Base-by-base conservation (phyloP, 2,329 filamentous ascomycete species). In the Elsinoe arachidis region DNA sequence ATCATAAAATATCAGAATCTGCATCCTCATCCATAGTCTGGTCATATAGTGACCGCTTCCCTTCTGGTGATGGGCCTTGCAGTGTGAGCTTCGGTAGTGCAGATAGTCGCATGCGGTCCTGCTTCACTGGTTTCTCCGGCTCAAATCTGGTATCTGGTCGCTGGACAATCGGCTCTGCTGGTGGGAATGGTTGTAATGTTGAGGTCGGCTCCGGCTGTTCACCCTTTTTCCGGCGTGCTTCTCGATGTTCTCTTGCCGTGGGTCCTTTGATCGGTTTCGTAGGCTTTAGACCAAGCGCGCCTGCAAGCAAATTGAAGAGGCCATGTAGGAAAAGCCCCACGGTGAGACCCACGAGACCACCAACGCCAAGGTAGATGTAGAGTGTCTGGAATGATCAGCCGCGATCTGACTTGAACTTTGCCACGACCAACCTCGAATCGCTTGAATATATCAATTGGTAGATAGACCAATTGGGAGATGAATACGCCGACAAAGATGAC, bases 1-100 rank as follows among this genome's bases (percentile, higher is more conserved):
- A 38, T 39, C 19, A 53, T 11, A 38, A 17, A 15, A 37, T n/a
- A 53, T 76, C 75, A 1, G 74, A 76, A 67, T 87, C 85, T 54
- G 86, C 84, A 67, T 89, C 86, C 69, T 88, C 86, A 58, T 86
- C 78, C 61, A 90, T 89, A 0, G 83, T 86, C 66, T 86, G 82
- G 26, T 79, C 77, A 43, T 86, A 70, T 15, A 88, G 67, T 1
- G 79, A 79, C 49, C 74, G 70, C 54, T 73, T 71, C 56, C 75
- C 70, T 64, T 65, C 61, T 62, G 67, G 56, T 59, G 60, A 56
- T 12, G 63, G 62, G 23, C 70, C 68, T 5, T 66, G 66, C 30
- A 65, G 21, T 33, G 39, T 56, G 10, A 56, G 41, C 15, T 38
- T 56, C 23, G 56, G 66, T 66, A 26, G 61, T 3, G 51, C 63